These are phyloP conservation scores for Madurella fahalii DNA, from an alignment of 2,329 filamentous ascomycete species.

Conservation along the genomic window DNA sequence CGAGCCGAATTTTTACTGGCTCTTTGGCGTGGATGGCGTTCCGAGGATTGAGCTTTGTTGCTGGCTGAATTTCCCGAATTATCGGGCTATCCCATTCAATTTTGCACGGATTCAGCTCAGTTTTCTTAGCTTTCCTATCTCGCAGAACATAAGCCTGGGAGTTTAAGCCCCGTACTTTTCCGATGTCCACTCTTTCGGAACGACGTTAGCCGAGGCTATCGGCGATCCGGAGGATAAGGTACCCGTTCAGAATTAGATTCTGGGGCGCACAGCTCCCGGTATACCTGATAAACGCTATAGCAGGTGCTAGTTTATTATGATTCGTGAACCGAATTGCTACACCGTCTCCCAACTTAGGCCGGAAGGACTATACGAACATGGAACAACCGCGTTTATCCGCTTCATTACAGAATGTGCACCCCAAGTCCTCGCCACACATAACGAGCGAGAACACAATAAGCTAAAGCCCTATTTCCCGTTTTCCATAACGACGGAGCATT, in stretches of 20 bases:
- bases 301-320: too few species aligned
- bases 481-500: too few species aligned
- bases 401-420: too few species aligned
- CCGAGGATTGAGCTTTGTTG: slow-evolving; percentile 6
- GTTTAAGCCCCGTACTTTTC: neutral
- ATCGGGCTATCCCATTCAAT: neutral
- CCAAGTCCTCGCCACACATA: too few species aligned
- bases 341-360: too few species aligned
- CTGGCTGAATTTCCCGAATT: slow-evolving; percentile 1
- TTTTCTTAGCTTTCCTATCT: slow-evolving; percentile 1
- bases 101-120: slow-evolving; percentile 3
- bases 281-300: neutral
- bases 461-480: too few species aligned
- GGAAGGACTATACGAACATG: too few species aligned
- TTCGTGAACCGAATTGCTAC: too few species aligned
- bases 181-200: neutral
- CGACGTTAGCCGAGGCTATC: slow-evolving; percentile 9
- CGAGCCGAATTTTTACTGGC: neutral
- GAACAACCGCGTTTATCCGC: too few species aligned
- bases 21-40: slow-evolving; percentile 12
- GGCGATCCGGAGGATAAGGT: neutral
- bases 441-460: too few species aligned
- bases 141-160: neutral
- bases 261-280: neutral
- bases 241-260: too few species aligned